phyloP scores from a whole-genome alignment of 306 rosid species.

The Alnus rubra region DNA sequence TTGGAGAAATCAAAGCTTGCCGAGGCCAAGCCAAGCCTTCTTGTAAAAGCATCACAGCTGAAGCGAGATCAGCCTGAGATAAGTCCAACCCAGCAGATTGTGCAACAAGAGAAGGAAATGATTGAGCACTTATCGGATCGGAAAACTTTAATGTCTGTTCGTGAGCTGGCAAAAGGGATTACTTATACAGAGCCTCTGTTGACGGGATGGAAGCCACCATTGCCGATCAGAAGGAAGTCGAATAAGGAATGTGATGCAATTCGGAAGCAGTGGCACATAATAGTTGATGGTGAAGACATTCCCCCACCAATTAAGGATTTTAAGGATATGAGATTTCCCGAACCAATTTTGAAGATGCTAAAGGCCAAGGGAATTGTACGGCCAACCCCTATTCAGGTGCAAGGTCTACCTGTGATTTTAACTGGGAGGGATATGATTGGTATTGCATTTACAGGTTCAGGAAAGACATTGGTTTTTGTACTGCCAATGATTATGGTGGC shows the following conservation, averaged over 20 bases:
- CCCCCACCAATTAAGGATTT: conserved; percentile 87
- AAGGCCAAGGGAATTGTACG: conserved; percentile 86
- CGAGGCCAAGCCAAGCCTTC: conserved; percentile 82
- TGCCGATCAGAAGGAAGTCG: conserved; percentile 70
- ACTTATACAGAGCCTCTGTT: conserved; percentile 74
- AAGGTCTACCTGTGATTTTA: conserved; percentile 87
- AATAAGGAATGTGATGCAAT: conserved; percentile 65
- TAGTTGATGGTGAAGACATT: conserved; percentile 76
- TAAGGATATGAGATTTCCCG: conserved; percentile 92
- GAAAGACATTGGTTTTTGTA: conserved; percentile 88
- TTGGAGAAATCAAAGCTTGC: conserved; percentile 53
- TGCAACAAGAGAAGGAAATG: conserved; percentile 91
- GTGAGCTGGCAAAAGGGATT: conserved; percentile 91
- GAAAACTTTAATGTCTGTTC: conserved; percentile 85
- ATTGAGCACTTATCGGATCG: conserved; percentile 81
- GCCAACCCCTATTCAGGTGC: conserved; percentile 97
- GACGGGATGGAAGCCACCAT: conserved; percentile 95
- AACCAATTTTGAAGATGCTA: conserved; percentile 74
- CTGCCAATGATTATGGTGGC: conserved; percentile 93
- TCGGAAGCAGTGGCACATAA: conserved; percentile 87
- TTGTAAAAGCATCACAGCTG: conserved; percentile 77
- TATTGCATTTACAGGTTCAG: conserved; percentile 90
- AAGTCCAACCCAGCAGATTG: conserved; percentile 71
- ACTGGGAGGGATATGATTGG: conserved; percentile 97
- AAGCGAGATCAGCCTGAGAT: conserved; percentile 85